Conservation (phyloP, 805 yeast species). For the Alloascoidea hylecoeti region DNA sequence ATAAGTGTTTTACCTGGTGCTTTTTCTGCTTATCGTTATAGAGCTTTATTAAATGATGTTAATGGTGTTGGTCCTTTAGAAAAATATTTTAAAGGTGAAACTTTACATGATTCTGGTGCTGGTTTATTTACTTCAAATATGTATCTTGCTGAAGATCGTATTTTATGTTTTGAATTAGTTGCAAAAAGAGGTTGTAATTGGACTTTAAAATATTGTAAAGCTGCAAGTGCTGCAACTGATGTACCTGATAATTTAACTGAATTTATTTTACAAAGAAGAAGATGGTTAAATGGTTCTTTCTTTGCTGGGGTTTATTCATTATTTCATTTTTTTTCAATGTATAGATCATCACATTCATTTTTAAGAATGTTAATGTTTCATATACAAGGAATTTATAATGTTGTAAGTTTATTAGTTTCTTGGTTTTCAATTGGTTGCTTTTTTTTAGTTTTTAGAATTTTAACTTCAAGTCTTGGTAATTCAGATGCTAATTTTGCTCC, state of each 20-base stretch:
- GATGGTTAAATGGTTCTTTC: conserved; percentile 96
- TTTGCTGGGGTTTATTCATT: conserved; percentile 88
- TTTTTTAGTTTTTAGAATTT: conserved; percentile 77
- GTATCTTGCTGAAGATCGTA: conserved; percentile 96
- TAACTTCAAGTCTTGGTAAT: conserved; percentile 66
- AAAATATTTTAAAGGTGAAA: conserved; percentile 88
- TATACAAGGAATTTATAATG: conserved; percentile 69
- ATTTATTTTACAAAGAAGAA: conserved; percentile 79
- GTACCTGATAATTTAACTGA: conserved; percentile 85
- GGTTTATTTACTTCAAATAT: conserved; percentile 90
- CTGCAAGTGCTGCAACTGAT: conserved; percentile 89
- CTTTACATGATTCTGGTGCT: conserved; percentile 48
- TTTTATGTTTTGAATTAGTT: conserved; percentile 89
- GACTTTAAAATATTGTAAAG: conserved; percentile 72
- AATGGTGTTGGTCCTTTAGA: conserved; percentile 77
- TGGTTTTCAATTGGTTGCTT: conserved; percentile 92
- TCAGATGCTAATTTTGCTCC: conserved; percentile 46
- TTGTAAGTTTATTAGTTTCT: conserved; percentile 60
- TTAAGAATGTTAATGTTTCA: conserved; percentile 59
- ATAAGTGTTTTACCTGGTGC: conserved; percentile 95
- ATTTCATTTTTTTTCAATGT: conserved; percentile 60
- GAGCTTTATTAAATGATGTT: conserved; percentile 52
- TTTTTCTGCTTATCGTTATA: conserved; percentile 83
- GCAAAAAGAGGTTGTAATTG: conserved; percentile 66
- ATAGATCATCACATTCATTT: conserved; percentile 59